Base-by-base conservation (phyloP, 305 asterid species). In the Rubia balearica region DNA sequence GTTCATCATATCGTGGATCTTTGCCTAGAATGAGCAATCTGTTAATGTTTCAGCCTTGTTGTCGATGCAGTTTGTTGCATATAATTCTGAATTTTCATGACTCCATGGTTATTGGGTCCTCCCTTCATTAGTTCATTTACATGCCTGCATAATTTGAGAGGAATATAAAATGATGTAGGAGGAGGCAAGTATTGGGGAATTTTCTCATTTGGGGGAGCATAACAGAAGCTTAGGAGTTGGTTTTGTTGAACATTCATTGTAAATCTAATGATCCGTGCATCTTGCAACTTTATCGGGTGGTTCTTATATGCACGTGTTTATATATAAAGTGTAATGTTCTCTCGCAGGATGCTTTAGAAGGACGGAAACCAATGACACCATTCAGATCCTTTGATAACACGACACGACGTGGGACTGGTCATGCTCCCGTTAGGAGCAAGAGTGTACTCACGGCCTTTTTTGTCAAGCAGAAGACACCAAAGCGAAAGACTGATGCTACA, bases 391-490 rank as follows among this genome's bases (percentile, higher is more conserved):
- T 91, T 59, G 91, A 82, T 71, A 83, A 78, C 70, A 76, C 83
- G 55, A 59, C 78, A 56, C 85, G 79, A 46, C 80, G 78, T 70
- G 95, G 83, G 69, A 48, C 74, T 57, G 71, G 77, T 14, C 85
- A 85, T 1, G 77, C 84, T 13, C 98, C 96, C 61, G 81, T 76
- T 69, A 91, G 96, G 60, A 94, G 98, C 72, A 89, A 78, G 83
- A 88, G 97, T 19, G 57, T 91, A 78, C 85, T 94, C 57, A 86
- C 99, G 0, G 72, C 95, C 62, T 87, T 91, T 86, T 94, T 90
- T 79, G 89, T 83, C 76, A 91, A 91, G 85, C 93, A 87, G 51
- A 94, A 94, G 90, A 78, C 89, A 7, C 81, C 75, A 7, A 94
- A 86, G 75, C 48, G 87, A 81, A 94, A 80, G 90, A 76, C 88